Conservation (phyloP, 495 filamentous ascomycete genomes). For the Oidiodendron maius region DNA sequence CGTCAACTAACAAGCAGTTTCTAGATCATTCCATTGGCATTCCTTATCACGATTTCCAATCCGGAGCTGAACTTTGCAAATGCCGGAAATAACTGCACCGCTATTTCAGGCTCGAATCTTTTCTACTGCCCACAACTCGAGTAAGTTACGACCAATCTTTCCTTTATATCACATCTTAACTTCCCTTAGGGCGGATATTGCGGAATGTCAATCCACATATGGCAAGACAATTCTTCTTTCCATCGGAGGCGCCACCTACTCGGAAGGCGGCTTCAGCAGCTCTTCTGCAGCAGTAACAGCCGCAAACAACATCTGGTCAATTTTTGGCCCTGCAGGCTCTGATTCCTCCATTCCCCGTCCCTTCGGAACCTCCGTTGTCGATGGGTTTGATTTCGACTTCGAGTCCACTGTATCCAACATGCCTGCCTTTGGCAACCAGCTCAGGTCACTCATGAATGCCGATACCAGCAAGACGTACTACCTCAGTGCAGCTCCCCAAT, state of each 20-base stretch:
- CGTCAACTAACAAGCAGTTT: too few relatives aligned
- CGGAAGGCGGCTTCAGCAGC: conserved; percentile 24
- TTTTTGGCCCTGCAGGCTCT: conserved; percentile 48
- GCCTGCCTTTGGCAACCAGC: conserved; percentile 37
- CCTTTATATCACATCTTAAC: background rate
- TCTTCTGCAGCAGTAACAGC: conserved; percentile 46
- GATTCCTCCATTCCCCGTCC: conserved; percentile 29
- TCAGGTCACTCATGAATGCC: conserved; percentile 44
- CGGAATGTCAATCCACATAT: conserved; percentile 34
- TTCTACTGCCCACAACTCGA: conserved; percentile 58
- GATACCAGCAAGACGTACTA: conserved; percentile 40
- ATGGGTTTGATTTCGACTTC: conserved; percentile 58
- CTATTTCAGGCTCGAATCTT: conserved; percentile 49
- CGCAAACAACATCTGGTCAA: conserved; percentile 56
- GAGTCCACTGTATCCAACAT: conserved; percentile 38
- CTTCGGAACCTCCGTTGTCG: conserved; percentile 46
- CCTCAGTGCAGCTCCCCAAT: conserved; percentile 52
- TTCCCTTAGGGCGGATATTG: conserved; percentile 39
- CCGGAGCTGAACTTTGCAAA: conserved; percentile 58
- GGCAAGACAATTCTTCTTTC: conserved; percentile 62
- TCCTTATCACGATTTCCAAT: conserved; percentile 50
- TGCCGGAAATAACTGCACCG: conserved; percentile 49
- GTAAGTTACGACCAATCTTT: conserved; percentile 27
- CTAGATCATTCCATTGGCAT: conserved; percentile 57
- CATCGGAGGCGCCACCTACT: conserved; percentile 49